These are phyloP conservation scores for Parachaetomium inaequale DNA, from an alignment of 495 filamentous ascomycete genomes.

Conservation along the genomic window DNA sequence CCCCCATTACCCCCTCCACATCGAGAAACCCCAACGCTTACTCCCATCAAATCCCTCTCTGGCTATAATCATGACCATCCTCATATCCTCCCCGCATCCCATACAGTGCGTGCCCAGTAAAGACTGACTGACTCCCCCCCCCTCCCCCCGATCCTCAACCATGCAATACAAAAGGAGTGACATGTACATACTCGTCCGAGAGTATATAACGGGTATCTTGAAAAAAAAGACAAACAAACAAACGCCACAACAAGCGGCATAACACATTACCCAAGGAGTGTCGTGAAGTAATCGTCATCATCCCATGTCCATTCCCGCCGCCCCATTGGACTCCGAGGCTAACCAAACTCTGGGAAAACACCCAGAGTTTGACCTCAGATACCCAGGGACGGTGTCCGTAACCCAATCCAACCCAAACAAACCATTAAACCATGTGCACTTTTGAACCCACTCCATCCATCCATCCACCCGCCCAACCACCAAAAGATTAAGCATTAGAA, in stretches of 20 bases:
- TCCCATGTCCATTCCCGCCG: background rate
- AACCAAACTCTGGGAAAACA: too few species aligned
- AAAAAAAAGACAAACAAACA: constrained; percentile 1
- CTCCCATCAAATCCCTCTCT: background rate
- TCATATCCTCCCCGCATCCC: background rate
- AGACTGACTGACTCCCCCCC: background rate
- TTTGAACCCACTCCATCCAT: constrained; percentile 1
- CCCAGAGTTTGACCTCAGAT: too few species aligned
- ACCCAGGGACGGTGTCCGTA: background rate
- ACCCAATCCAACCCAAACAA: background rate
- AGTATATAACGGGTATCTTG: constrained; percentile 11
- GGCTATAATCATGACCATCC: too few species aligned
- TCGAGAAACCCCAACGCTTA: background rate
- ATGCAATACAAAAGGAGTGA: background rate
- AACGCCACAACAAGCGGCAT: background rate
- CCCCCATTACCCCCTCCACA: background rate
- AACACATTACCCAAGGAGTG: constrained; percentile 9
- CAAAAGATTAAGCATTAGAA: constrained; percentile 7
- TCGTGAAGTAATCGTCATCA: constrained; percentile 1
- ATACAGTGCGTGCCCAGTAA: background rate
- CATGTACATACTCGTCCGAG: constrained; percentile 6
- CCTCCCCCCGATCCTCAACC: background rate
- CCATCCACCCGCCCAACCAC: background rate
- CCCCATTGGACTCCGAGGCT: background rate
- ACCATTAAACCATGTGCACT: constrained; percentile 8